These are phyloP conservation scores for Naegleria fowleri DNA, from an alignment of 208 protist species.

Conservation along the genomic window DNA sequence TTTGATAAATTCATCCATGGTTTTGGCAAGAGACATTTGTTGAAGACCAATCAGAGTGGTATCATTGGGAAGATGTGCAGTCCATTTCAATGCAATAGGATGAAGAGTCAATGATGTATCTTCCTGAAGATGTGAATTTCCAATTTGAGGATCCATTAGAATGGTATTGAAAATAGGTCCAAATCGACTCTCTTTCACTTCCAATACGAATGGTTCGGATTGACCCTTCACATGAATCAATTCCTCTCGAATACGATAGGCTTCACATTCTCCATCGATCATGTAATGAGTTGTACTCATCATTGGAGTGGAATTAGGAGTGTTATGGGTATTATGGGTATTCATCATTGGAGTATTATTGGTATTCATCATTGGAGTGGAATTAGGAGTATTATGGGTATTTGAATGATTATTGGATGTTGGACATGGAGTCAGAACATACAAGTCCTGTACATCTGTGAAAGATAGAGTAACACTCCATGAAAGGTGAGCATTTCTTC, in stretches of 20 bases:
- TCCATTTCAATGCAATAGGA: not conserved
- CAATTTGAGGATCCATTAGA: not conserved
- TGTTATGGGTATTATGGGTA: too few relatives aligned
- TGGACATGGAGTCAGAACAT: conserved; percentile 15
- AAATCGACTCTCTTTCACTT: not conserved
- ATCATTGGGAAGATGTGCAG: not conserved
- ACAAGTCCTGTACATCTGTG: not conserved
- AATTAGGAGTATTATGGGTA: too few relatives aligned
- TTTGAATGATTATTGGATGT: too few relatives aligned
- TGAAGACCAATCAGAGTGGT: not conserved
- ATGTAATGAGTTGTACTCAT: not conserved
- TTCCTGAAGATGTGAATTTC: not conserved
- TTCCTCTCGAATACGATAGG: not conserved
- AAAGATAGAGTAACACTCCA: not conserved
- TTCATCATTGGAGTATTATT: too few relatives aligned
- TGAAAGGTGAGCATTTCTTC: not conserved
- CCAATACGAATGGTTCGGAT: not conserved
- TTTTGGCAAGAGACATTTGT: not conserved
- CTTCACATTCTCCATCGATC: not conserved
- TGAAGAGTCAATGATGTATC: too few relatives aligned
- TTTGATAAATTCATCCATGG: not conserved
- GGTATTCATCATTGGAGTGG: too few relatives aligned
- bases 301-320: too few relatives aligned
- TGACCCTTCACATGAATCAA: not conserved
- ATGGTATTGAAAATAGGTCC: not conserved